Conservation (phyloP, 805 yeast species). For the Candida pseudofarinosa region DNA sequence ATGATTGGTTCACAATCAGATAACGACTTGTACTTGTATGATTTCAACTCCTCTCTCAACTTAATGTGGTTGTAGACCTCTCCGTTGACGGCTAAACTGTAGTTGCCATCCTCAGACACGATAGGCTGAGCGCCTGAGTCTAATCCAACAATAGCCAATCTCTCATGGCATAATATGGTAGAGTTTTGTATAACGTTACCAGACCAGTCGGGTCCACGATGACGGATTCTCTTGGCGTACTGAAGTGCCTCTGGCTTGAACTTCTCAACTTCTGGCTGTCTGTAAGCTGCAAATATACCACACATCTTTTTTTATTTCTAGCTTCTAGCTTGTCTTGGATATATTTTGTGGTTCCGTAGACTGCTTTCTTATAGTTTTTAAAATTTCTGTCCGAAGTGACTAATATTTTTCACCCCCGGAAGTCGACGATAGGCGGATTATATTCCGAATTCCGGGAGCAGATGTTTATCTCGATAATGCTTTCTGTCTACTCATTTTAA, state of each 20-base stretch:
- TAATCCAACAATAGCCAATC: slow-evolving; percentile 95
- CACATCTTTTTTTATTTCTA: slow-evolving; percentile 56
- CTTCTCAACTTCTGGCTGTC: slow-evolving; percentile 70
- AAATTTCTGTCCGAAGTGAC: slow-evolving; percentile 6
- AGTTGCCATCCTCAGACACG: slow-evolving; percentile 69
- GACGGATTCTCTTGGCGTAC: slow-evolving; percentile 89
- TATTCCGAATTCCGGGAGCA: too few species aligned
- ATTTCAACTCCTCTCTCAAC: slow-evolving; percentile 69
- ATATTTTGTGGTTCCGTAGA: neutral
- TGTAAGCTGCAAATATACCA: slow-evolving; percentile 94
- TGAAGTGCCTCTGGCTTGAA: slow-evolving; percentile 89
- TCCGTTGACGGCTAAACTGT: slow-evolving; percentile 86
- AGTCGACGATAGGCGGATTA: neutral
- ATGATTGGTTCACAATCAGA: slow-evolving; percentile 98
- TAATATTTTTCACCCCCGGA: slow-evolving; percentile 10
- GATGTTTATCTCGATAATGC: too few species aligned
- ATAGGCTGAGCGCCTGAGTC: slow-evolving; percentile 99
- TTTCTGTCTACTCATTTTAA: too few species aligned
- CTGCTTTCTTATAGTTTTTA: neutral
- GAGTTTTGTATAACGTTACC: slow-evolving; percentile 79
- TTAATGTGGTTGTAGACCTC: slow-evolving; percentile 97
- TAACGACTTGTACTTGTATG: slow-evolving; percentile 76
- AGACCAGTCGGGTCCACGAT: slow-evolving; percentile 99
- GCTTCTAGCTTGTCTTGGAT: neutral
- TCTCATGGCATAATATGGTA: slow-evolving; percentile 89